Percentiles rank a stretch among this genome's conserved stretches.
Evolutionary conservation across 176 grass and related monocot genomes (phyloP).

Genomic region (Panicum miliaceum): DNA sequence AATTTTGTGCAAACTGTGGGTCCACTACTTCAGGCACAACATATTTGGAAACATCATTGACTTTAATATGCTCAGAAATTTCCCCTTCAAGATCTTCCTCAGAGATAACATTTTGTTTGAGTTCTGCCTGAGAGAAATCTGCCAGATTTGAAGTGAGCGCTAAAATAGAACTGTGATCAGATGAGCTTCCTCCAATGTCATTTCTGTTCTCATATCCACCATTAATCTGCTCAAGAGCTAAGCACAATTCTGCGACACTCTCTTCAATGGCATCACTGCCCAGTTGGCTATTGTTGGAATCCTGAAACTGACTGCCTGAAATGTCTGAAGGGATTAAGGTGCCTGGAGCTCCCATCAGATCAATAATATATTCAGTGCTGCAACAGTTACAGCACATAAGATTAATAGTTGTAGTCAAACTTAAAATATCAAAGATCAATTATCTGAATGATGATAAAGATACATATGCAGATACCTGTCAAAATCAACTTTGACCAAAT

Average conservation of each 20-base stretch:
- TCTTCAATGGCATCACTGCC: constrained; percentile 68
- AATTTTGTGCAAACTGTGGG: constrained; percentile 68
- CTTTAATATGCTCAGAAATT: constrained; percentile 58
- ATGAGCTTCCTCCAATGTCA: constrained; percentile 50
- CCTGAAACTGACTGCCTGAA: constrained; percentile 73
- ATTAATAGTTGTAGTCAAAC: constrained; percentile 28
- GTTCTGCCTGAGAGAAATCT: constrained; percentile 45
- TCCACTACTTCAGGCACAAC: constrained; percentile 57
- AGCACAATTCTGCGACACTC: constrained; percentile 70
- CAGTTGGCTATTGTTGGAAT: constrained; percentile 69
- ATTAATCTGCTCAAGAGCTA: constrained; percentile 64
- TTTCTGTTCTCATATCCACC: constrained; percentile 53
- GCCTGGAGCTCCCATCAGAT: constrained; percentile 97
- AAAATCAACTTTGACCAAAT: constrained; percentile 95
- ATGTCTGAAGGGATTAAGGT: constrained; percentile 95
- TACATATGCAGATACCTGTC: constrained; percentile 57
- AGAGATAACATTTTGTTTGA: constrained; percentile 34
- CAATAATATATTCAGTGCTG: constrained; percentile 89
- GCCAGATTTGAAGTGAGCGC: constrained; percentile 49
- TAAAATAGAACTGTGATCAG: constrained; percentile 45
- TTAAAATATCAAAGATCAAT: constrained; percentile 26
- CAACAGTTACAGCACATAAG: constrained; percentile 28
- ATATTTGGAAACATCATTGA: constrained; percentile 68
- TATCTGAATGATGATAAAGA: constrained; percentile 35
- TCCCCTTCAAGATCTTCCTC: constrained; percentile 5